phyloP scores from a whole-genome alignment of 1,284 basidiomycete genomes.

The Ganoderma lucidum region DNA sequence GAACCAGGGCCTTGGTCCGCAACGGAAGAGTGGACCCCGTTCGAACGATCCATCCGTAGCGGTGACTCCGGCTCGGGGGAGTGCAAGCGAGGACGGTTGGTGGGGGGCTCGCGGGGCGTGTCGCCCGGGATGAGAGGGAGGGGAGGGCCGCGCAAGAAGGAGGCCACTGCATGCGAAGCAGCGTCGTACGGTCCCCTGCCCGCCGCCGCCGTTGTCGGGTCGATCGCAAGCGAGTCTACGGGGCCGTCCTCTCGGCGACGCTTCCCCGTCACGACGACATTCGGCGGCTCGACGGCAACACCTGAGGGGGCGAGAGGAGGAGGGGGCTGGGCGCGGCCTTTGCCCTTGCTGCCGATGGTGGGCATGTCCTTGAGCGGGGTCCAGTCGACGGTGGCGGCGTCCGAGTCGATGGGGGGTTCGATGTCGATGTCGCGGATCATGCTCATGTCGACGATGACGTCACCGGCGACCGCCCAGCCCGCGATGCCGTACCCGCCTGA shows the following conservation, averaged over 20 bases:
- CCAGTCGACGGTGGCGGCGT: constrained; percentile 49
- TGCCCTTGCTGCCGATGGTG: constrained; percentile 60
- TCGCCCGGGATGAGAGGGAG: constrained; percentile 42
- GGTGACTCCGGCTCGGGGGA: constrained; percentile 23
- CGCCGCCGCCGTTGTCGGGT: not conserved
- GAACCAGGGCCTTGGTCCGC: not conserved
- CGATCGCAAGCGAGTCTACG: constrained; percentile 26
- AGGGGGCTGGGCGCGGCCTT: constrained; percentile 43
- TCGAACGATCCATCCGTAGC: not conserved
- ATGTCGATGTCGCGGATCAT: constrained; percentile 72
- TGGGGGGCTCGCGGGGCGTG: constrained; percentile 45
- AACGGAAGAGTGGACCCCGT: not conserved
- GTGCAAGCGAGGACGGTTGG: constrained; percentile 54
- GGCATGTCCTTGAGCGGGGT: constrained; percentile 64
- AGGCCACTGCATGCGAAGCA: constrained; percentile 62
- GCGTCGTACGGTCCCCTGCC: constrained; percentile 53
- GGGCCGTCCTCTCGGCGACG: constrained; percentile 63
- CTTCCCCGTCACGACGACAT: constrained; percentile 42
- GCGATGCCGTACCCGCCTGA: constrained; percentile 90
- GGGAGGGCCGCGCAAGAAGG: constrained; percentile 59
- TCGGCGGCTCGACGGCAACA: not conserved
- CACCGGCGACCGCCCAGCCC: constrained; percentile 87
- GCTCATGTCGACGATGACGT: constrained; percentile 83
- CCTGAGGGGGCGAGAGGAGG: no score
- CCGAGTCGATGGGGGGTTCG: constrained; percentile 56